phyloP scores from a whole-genome alignment of 345 rosid genomes.

The Cardamine chenopodiifolia region DNA sequence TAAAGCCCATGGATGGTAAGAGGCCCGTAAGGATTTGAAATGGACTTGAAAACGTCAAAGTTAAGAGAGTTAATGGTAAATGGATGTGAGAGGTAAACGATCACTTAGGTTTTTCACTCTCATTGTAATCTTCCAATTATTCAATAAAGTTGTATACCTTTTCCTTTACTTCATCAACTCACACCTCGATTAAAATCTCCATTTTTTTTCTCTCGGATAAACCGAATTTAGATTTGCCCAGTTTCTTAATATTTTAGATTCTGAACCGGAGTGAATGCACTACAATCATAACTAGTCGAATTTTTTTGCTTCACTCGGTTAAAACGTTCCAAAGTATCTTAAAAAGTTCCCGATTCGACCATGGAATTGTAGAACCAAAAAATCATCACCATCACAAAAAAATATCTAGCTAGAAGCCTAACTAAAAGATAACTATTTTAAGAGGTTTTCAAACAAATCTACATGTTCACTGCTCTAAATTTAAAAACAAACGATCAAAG shows the following conservation, averaged over 20 bases:
- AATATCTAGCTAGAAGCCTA: background rate
- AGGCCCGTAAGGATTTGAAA: background rate
- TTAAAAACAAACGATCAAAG: background rate
- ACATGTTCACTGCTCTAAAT: conserved; percentile 24
- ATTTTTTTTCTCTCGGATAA: too few species aligned
- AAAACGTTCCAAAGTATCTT: background rate
- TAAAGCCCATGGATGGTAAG: background rate
- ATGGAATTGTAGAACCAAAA: background rate
- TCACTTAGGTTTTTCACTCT: background rate
- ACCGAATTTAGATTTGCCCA: too few species aligned
- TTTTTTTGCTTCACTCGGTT: background rate
- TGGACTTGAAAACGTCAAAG: background rate
- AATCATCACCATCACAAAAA: background rate
- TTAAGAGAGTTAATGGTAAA: background rate
- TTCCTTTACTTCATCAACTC: too few species aligned
- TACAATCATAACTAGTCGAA: background rate
- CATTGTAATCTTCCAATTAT: too few species aligned
- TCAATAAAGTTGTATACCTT: too few species aligned
- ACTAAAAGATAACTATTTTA: conserved; percentile 1
- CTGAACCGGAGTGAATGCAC: too few species aligned
- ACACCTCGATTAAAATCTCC: too few species aligned
- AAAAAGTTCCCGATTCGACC: background rate
- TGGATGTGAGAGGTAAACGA: too few species aligned
- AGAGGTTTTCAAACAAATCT: background rate
- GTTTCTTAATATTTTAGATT: too few species aligned